Evolutionary conservation across 2,329 filamentous ascomycete species (phyloP).

Genomic region (Colletotrichum graminicola): DNA sequence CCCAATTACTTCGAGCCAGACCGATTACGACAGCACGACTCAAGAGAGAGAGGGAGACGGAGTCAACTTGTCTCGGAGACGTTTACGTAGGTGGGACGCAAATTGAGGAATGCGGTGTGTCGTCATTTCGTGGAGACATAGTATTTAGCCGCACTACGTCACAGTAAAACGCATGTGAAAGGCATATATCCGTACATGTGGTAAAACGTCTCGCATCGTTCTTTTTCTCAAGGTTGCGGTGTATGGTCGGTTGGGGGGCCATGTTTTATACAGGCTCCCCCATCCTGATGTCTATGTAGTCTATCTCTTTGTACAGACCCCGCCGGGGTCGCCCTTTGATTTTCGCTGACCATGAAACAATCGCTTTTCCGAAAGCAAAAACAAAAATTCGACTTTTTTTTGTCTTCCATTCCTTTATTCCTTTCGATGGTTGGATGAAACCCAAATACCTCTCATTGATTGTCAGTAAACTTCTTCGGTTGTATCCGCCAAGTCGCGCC

Average conservation of each 20-base stretch:
- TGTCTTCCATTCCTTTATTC: background rate
- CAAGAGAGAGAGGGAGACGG: background rate
- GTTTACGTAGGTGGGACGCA: background rate
- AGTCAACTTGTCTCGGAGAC: background rate
- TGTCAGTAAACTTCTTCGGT: background rate
- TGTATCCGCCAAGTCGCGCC: constrained; percentile 1
- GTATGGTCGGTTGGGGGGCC: background rate
- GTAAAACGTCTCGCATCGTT: constrained; percentile 1
- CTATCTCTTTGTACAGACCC: constrained; percentile 32
- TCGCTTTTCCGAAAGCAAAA: constrained; percentile 2
- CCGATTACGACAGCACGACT: background rate
- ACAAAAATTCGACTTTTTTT: constrained; percentile 11
- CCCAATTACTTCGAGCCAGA: background rate
- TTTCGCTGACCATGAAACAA: constrained; percentile 10
- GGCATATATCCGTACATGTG: background rate
- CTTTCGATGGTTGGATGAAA: background rate
- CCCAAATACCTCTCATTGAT: constrained; percentile 3
- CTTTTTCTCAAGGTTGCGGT: constrained; percentile 4
- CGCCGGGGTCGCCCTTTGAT: background rate
- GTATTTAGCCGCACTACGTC: background rate
- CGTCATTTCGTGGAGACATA: background rate
- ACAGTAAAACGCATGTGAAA: background rate
- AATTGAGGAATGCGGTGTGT: background rate
- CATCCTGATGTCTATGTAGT: constrained; percentile 17
- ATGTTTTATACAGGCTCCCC: background rate